phyloP scores from a whole-genome alignment of 225 moss, liverwort and hornwort genomes.

The Marchantia polymorpha region DNA sequence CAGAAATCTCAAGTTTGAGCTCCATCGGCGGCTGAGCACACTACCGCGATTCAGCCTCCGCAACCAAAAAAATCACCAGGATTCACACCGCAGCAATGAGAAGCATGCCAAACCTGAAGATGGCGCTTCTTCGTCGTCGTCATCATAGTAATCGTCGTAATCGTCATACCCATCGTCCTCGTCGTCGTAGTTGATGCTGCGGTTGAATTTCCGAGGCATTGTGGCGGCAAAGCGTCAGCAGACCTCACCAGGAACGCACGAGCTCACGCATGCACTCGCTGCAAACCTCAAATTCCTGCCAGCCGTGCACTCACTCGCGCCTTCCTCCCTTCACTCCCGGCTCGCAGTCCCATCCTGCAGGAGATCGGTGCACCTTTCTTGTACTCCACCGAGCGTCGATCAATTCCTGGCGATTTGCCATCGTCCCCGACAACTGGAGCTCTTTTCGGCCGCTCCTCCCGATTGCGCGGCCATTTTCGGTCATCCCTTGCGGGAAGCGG shows the following conservation, averaged over 20 bases:
- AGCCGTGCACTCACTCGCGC: neutral
- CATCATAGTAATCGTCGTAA: slow-evolving; percentile 27
- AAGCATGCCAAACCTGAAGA: slow-evolving; percentile 21
- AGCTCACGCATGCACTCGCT: neutral
- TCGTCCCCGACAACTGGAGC: too few relatives aligned
- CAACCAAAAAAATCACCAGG: neutral
- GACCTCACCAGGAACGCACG: too few relatives aligned
- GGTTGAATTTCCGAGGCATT: slow-evolving; percentile 42
- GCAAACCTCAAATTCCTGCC: neutral
- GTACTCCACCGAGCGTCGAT: neutral
- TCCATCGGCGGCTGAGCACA: too few relatives aligned
- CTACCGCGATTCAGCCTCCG: neutral
- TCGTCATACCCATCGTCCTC: slow-evolving; percentile 23
- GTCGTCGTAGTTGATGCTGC: slow-evolving; percentile 23
- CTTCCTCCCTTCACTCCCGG: neutral
- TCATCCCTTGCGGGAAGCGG: too few relatives aligned
- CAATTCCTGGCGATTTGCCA: neutral
- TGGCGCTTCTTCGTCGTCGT: slow-evolving; percentile 13
- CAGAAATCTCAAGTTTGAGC: neutral
- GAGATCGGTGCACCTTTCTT: neutral
- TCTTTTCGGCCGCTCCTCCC: too few relatives aligned
- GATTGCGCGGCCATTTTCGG: too few relatives aligned
- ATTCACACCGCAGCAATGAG: neutral
- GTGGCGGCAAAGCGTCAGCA: neutral
- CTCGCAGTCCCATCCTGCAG: neutral